phyloP scores from a whole-genome alignment of 306 rosid genomes.

The cucumber (Cucumis sativus) region DNA sequence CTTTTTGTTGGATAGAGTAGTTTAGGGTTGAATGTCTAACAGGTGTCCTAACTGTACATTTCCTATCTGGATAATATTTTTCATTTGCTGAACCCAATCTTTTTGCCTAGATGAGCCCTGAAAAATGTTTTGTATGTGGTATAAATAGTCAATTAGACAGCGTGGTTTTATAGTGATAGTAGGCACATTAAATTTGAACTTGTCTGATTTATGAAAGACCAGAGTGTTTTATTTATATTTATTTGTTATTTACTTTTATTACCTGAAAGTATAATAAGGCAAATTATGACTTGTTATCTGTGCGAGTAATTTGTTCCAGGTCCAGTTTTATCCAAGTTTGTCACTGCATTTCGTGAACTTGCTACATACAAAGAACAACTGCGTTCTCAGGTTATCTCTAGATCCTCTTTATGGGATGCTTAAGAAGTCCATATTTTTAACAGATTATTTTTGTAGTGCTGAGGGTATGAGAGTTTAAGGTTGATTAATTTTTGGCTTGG shows the following conservation, averaged over 20 bases:
- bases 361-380: constrained; percentile 92
- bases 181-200: background rate
- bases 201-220: constrained; percentile 2
- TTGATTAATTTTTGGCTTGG: background rate
- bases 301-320: constrained; percentile 38
- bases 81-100: background rate
- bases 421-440: background rate
- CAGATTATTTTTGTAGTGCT: background rate
- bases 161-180: background rate
- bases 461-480: background rate
- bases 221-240: background rate
- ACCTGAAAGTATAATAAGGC: background rate
- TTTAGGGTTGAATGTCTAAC: background rate
- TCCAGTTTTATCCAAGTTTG: constrained; percentile 81
- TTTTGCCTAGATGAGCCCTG: background rate
- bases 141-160: background rate
- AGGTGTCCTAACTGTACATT: background rate
- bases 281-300: constrained; percentile 14
- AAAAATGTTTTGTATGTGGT: background rate
- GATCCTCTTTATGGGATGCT: background rate
- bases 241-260: background rate
- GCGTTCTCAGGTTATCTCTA: constrained; percentile 76
- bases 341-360: constrained; percentile 61
- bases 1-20: background rate
- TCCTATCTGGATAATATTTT: background rate